Conservation (phyloP, 2,329 filamentous ascomycete genomes). For the Erysiphe neolycopersici region DNA sequence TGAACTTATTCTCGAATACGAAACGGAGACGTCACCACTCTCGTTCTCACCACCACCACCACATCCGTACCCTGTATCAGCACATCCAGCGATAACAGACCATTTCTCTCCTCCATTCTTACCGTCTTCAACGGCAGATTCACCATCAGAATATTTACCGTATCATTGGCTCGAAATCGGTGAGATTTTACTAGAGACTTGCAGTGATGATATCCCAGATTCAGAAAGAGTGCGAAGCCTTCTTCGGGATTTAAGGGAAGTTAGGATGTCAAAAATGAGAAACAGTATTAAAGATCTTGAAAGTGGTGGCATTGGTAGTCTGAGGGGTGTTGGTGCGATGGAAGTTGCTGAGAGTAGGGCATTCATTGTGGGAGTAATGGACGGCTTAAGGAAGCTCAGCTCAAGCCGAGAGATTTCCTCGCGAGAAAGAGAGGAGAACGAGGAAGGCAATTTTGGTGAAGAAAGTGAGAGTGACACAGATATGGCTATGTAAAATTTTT, state of each 20-base stretch:
- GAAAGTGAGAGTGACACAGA: constrained; percentile 25
- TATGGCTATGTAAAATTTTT: not conserved
- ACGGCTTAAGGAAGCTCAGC: constrained; percentile 64
- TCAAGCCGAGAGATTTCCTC: constrained; percentile 53
- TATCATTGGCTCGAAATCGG: constrained; percentile 91
- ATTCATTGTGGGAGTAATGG: constrained; percentile 65
- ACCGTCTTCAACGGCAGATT: constrained; percentile 41
- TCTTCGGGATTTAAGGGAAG: constrained; percentile 60
- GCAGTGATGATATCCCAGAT: constrained; percentile 54
- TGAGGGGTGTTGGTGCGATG: constrained; percentile 66
- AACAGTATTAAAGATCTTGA: constrained; percentile 47
- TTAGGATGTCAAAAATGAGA: constrained; percentile 69
- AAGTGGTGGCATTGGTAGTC: constrained; percentile 42
- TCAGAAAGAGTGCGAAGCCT: constrained; percentile 49
- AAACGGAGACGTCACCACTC: constrained; percentile 43
- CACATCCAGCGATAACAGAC: constrained; percentile 7
- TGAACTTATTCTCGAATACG: constrained; percentile 49
- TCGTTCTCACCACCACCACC: constrained; percentile 57
- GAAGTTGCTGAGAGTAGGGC: constrained; percentile 69
- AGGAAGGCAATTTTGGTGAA: constrained; percentile 27
- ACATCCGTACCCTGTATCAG: constrained; percentile 24
- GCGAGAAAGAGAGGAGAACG: constrained; percentile 43
- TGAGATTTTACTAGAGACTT: constrained; percentile 64
- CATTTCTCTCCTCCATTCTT: constrained; percentile 48
- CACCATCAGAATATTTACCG: constrained; percentile 45